Base-by-base conservation (phyloP, 441 rosid genomes). In the Euphorbia celastroides region DNA sequence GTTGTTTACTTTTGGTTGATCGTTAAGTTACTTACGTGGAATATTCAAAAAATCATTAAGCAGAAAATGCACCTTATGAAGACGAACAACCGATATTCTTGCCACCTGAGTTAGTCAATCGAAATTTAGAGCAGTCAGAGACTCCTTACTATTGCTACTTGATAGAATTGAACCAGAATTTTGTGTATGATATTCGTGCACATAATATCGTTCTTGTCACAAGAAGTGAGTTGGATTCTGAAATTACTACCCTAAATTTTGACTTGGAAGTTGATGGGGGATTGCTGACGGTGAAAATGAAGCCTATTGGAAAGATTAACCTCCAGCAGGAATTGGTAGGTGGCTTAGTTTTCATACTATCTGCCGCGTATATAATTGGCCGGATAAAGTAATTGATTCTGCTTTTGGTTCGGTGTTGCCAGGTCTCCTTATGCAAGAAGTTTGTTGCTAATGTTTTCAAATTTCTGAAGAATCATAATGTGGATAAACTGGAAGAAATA, bases 41-140 rank as follows among this genome's bases (percentile, higher is more conserved):
- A 30, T 50, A 2, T 16, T 62, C 51, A 41, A 1, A 2, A 32
- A 11, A 27, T 42, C 60, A 5, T 77, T 70, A 60, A 41, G 36
- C 82, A 87, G 97, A 72, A 27, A 82, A 70, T 57, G 79, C 72
- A 36, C 59, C 67, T 1, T 81, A 83, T 71, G 51, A 71, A 67
- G 80, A 81, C 41, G 86, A 86, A 48, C 95, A 88, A 36, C 93
- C 95, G 96, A n/a, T n/a, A n/a, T n/a, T n/a, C n/a, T n/a, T n/a
- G n/a, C n/a, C n/a, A n/a, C n/a, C n/a, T n/a, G n/a, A n/a, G n/a
- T n/a, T n/a, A n/a, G n/a, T n/a, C n/a, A n/a, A n/a, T n/a, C n/a
- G n/a, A n/a, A n/a, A n/a, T n/a, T n/a, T n/a, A n/a, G n/a, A n/a
- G n/a, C n/a, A n/a, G n/a, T n/a, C n/a, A n/a, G n/a, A n/a, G n/a